These are phyloP conservation scores for Pyrus hybrid DNA, from an alignment of 331 rosid genomes.

Conservation along the genomic window DNA sequence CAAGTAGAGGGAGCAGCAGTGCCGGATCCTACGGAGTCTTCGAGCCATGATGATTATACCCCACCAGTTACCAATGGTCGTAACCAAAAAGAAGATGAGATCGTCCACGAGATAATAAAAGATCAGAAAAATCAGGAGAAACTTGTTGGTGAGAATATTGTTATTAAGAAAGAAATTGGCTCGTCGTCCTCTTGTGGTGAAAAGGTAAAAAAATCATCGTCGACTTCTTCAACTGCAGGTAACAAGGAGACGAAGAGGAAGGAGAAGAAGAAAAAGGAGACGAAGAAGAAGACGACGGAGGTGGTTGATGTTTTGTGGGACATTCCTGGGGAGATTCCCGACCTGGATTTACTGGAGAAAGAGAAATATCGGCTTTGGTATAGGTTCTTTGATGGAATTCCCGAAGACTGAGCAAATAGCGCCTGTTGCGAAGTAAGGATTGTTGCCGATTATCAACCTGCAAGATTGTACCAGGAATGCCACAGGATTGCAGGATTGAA, in stretches of 20 bases:
- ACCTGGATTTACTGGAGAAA: background rate
- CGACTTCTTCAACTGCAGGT: background rate
- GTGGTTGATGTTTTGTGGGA: background rate
- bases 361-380: background rate
- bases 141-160: background rate
- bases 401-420: background rate
- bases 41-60: no score
- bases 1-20: no score
- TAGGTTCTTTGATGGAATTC: background rate
- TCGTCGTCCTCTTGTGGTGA: background rate
- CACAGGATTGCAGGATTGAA: no score
- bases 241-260: background rate
- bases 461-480: no score
- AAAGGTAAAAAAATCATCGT: background rate
- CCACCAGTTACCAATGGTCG: no score
- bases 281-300: background rate
- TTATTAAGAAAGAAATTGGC: background rate
- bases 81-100: no score
- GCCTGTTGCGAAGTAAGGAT: no score
- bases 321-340: background rate
- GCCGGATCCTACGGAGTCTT: no score
- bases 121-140: background rate
- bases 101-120: background rate
- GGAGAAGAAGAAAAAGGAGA: background rate
- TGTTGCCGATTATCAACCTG: no score